A percentile compares a stretch with the other conserved stretches of the same genome.
Evolutionary conservation across 495 filamentous ascomycete species (phyloP).

Genomic region (Pseudotulostoma volvatum): DNA sequence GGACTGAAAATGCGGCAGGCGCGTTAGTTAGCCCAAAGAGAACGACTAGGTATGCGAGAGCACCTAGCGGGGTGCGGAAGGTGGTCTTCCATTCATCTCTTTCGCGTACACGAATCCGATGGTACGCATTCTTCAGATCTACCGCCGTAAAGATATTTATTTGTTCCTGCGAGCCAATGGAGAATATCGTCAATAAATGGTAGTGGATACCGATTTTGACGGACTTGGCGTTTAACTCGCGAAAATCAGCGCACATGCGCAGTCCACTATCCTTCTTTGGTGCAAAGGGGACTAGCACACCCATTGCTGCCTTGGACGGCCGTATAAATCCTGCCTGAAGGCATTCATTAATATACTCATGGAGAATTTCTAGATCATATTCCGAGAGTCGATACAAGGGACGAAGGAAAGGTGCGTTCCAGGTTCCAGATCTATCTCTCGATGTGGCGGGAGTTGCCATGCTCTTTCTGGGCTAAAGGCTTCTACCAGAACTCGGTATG

Average conservation of each 20-base stretch:
- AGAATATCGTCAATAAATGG: not conserved
- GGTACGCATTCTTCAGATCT: no score
- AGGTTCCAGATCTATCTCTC: not conserved
- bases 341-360: not conserved
- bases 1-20: not conserved
- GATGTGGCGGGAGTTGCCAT: no score
- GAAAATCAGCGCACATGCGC: conserved; percentile 4
- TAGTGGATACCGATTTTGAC: conserved; percentile 3
- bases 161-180: not conserved
- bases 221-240: conserved; percentile 7
- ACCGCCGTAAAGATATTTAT: not conserved
- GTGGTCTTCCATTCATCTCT: not conserved
- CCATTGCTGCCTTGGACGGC: not conserved
- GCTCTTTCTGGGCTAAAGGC: no score
- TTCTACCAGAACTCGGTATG: no score
- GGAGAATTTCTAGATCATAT: not conserved
- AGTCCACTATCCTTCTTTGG: conserved; percentile 1
- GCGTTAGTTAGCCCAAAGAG: not conserved
- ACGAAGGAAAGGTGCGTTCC: not conserved
- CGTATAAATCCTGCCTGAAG: not conserved
- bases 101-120: not conserved
- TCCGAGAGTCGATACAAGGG: not conserved
- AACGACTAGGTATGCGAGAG: not conserved
- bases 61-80: not conserved
- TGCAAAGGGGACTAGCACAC: conserved; percentile 1